These are phyloP conservation scores for Ogataea allantospora DNA, from an alignment of 805 yeast species.

Conservation along the genomic window DNA sequence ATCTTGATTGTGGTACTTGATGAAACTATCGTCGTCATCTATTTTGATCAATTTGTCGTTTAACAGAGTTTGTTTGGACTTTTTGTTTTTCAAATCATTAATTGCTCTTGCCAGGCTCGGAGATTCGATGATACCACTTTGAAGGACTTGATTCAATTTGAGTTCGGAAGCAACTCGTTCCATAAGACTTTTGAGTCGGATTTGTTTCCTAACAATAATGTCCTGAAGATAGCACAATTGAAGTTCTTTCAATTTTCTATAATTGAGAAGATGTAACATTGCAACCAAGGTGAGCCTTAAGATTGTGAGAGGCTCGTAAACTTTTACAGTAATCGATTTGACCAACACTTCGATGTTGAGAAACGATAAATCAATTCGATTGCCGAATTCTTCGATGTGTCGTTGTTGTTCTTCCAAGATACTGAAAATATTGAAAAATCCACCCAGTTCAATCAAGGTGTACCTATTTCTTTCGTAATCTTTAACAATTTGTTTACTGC, in stretches of 20 bases:
- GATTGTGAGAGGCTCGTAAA: conserved; percentile 53
- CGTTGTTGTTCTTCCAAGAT: conserved; percentile 39
- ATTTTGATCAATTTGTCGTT: conserved; percentile 11
- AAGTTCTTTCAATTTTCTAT: conserved; percentile 50
- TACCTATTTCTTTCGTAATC: conserved; percentile 40
- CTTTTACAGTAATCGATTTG: conserved; percentile 37
- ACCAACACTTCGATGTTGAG: conserved; percentile 47
- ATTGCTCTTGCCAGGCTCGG: conserved; percentile 36
- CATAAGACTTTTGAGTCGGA: conserved; percentile 26
- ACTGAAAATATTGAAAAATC: conserved; percentile 54
- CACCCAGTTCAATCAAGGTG: conserved; percentile 51
- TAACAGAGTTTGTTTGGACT: conserved; percentile 18
- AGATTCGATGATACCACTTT: conserved; percentile 24
- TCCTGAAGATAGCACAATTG: conserved; percentile 44
- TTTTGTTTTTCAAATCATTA: conserved; percentile 20
- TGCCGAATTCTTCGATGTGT: conserved; percentile 50
- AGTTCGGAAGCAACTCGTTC: conserved; percentile 25
- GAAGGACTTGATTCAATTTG: conserved; percentile 27
- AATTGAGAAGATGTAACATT: conserved; percentile 44
- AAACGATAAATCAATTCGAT: conserved; percentile 49
- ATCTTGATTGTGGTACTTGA: conserved; percentile 8
- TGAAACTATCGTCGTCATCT: conserved; percentile 13
- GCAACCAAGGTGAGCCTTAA: conserved; percentile 43
- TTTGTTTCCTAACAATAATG: conserved; percentile 39
- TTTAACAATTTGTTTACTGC: conserved; percentile 38